Percentiles rank a stretch among this genome's conserved stretches.
Evolutionary conservation across 495 filamentous ascomycete genomes (phyloP).

Genomic region (Aspergillus wentii): DNA sequence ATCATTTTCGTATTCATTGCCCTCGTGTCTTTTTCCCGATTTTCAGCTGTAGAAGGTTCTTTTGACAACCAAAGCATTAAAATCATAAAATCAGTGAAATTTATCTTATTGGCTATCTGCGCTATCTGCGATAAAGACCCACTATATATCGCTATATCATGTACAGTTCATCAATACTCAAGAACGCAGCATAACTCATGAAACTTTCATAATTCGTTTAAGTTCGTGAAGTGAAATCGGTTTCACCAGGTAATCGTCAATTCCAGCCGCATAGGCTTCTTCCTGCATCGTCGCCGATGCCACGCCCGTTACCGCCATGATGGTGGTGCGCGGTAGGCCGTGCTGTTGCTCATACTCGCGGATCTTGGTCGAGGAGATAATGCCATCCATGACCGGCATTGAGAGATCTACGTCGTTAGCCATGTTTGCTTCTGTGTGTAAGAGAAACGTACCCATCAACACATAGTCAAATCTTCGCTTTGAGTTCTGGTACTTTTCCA

Average conservation of each 20-base stretch:
- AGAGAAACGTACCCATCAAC: conserved; percentile 45
- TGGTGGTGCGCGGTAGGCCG: conserved; percentile 18
- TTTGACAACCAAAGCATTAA: no score
- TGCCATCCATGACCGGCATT: conserved; percentile 64
- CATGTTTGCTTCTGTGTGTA: background rate
- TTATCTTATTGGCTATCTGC: no score
- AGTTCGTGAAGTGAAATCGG: conserved; percentile 40
- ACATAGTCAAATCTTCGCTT: conserved; percentile 41
- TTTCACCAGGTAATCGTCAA: conserved; percentile 47
- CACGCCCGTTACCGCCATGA: conserved; percentile 47
- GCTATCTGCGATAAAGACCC: no score
- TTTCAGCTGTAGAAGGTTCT: no score
- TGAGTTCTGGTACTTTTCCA: conserved; percentile 44
- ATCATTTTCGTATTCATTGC: no score
- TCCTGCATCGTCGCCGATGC: conserved; percentile 37
- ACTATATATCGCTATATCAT: no score
- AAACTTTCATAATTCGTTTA: conserved; percentile 29
- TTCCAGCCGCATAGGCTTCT: conserved; percentile 36
- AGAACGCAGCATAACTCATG: no score
- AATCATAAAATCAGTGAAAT: no score
- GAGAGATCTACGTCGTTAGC: conserved; percentile 43
- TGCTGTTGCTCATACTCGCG: conserved; percentile 42
- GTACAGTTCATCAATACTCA: no score
- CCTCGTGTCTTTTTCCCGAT: no score
- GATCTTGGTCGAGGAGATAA: conserved; percentile 52